Base-by-base conservation (phyloP, 805 yeast species). In the Starmerella bombicola region DNA sequence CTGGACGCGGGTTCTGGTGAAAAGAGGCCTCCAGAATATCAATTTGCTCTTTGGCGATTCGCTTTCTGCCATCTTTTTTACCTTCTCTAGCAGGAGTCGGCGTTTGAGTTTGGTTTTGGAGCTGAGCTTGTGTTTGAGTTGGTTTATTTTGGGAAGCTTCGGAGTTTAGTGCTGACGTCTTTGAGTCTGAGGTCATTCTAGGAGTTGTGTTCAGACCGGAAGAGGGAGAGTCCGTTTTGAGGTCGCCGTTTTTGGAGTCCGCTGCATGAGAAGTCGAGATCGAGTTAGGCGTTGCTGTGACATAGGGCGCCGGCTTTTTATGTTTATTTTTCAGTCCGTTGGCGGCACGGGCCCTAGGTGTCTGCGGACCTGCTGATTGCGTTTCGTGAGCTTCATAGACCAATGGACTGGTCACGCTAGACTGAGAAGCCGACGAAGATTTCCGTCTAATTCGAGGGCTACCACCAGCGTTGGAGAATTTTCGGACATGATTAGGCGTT, bases 1-100 rank as follows among this genome's bases (percentile, higher is more conserved):
- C 69, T 1, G 95, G 95, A 49, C 80, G 83, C 28, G 81, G 79
- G 51, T 78, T 80, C 41, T 61, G 64, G 43, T 74, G 76, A 59
- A 82, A 85, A 51, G 80, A 86, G 15, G 65, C 62, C 36, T 84
- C 74, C 35, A 85, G 67, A 34, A 72, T 67, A 35, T 74, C 79
- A 7, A 57, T 52, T 42, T 59, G 62, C 35, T 58, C 55, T 19
- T 54, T 52, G 20, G 51, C 49, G 24, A 59, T 57, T 16, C 63
- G 50, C 33, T 55, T 53, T 10, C 50, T 34, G 13, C 44, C 37
- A 20, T 47, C 50, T 5, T 48, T 37, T 16, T 29, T 35, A 5
- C 38, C 41, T 12, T 43, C 42, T 29, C 31, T 34, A 12, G 18
- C 26, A 16, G 37, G 38, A 2, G 43, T 41, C 5, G 33, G 30